Base-by-base conservation (phyloP, 2,329 filamentous ascomycete species). In the Akanthomyces uredinophilus region DNA sequence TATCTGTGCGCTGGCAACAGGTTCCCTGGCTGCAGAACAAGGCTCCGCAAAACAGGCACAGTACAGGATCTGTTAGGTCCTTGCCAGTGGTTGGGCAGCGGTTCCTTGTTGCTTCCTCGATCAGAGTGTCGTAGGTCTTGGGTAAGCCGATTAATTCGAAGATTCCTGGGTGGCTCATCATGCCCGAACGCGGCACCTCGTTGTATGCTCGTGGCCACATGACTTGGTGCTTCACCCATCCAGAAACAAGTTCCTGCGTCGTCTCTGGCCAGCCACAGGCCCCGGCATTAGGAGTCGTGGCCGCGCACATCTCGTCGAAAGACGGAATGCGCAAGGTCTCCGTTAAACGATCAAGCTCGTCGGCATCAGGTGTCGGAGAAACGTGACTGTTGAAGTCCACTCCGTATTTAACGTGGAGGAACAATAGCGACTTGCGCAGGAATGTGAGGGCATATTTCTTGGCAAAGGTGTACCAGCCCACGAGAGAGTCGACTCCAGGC, bases 31-130 rank as follows among this genome's bases (percentile, higher is more conserved):
- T 92, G 76, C 95, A 99, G 75, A 97, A 94, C 46, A 99, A 91
- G n/a, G 93, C 92, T 39, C 95, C 94, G 71, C 95, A 99, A 77
- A 97, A 92, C 44, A 99, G 83, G 71, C 95, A 99, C 43, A 99
- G 85, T 66, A 90, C 91, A 0, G 95, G 92, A 73, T 99, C 96
- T 2, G 88, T 89, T 56, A 99, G 79, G 68, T 97, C 94, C 72
- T 95, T 96, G 66, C 92, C 92, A 1, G 92, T 96, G 2, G 88
- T 96, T 0, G 92, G 92, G 70, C 95, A 99, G 55, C 84, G 87
- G 58, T 89, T 81, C 66, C 87, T 87, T 67, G 95, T 94, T 29
- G 92, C 91, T 75, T 96, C 93, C 70, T 97, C 94, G 63, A 96
- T 96, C 43, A 99, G 81, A 3, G 87, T 89, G 73, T 98, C 95